Evolutionary conservation across 345 rosid species (phyloP).

Genomic region (Salix brachista): DNA sequence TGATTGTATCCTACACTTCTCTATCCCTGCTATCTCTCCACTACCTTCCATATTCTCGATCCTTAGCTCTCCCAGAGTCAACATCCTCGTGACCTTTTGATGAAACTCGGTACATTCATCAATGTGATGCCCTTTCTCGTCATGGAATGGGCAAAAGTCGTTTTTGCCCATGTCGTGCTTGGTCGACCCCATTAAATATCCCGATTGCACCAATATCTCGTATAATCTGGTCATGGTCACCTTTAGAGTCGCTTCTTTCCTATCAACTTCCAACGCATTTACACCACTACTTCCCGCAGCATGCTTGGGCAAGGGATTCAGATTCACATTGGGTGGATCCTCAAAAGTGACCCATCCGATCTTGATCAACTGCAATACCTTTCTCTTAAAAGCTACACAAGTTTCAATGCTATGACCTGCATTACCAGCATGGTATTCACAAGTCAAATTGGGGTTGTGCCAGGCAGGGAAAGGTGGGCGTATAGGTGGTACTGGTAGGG

Average conservation of each 20-base stretch:
- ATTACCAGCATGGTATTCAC: not conserved
- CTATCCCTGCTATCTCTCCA: too few relatives aligned
- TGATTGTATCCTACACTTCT: too few relatives aligned
- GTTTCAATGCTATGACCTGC: not conserved
- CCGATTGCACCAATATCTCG: rapidly evolving
- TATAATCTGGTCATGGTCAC: not conserved
- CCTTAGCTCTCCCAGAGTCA: too few relatives aligned
- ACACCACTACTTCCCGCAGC: rapidly evolving
- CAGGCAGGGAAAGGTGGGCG: too few relatives aligned
- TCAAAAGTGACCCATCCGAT: not conserved
- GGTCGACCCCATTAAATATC: rapidly evolving
- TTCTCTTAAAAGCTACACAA: too few relatives aligned
- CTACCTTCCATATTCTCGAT: too few relatives aligned
- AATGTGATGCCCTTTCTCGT: too few relatives aligned
- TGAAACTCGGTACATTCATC: too few relatives aligned
- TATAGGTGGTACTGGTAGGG: not conserved
- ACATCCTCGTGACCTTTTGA: too few relatives aligned
- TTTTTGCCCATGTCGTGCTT: rapidly evolving
- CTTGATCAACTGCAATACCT: too few relatives aligned
- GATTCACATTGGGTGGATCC: not conserved
- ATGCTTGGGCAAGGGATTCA: not conserved
- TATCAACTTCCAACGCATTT: not conserved
- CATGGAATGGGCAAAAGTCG: too few relatives aligned
- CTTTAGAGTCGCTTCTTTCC: rapidly evolving
- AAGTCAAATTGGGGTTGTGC: not conserved